Evolutionary conservation across 352 stramenopile genomes (phyloP).

Genomic region (Pythium volutum): DNA sequence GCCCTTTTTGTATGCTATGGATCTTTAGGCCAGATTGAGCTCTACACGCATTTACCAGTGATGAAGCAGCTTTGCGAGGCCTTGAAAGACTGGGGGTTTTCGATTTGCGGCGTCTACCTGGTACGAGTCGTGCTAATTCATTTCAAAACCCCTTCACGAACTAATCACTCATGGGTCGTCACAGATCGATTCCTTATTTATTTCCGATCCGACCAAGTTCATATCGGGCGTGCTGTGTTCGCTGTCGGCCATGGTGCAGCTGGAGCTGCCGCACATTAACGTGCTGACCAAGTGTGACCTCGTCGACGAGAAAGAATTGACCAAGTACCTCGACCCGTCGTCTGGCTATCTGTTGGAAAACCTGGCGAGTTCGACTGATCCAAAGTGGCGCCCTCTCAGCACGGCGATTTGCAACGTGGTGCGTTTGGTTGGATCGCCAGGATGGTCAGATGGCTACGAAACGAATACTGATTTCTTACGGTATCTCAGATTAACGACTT

Average conservation of each 20-base stretch:
- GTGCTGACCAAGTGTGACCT: conserved; percentile 92
- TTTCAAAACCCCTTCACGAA: background rate
- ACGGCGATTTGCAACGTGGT: conserved; percentile 86
- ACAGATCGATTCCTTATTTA: conserved; percentile 93
- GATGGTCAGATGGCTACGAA: background rate
- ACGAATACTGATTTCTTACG: background rate
- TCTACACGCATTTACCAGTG: conserved; percentile 90
- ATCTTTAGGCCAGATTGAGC: conserved; percentile 83
- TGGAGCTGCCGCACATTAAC: conserved; percentile 97
- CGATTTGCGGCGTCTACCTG: conserved; percentile 89
- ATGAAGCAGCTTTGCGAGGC: conserved; percentile 88
- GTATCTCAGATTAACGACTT: conserved; percentile 90
- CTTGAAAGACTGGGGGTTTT: conserved; percentile 83
- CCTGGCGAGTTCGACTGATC: conserved; percentile 69
- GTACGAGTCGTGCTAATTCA: conserved; percentile 23
- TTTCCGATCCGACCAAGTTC: conserved; percentile 96
- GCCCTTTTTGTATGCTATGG: background rate
- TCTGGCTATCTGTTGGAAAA: conserved; percentile 83
- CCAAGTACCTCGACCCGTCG: conserved; percentile 84
- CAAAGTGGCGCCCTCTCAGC: conserved; percentile 82
- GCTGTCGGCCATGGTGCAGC: conserved; percentile 96
- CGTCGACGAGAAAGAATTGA: conserved; percentile 86
- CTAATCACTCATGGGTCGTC: background rate
- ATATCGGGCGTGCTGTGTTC: conserved; percentile 96
- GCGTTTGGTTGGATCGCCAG: conserved; percentile 16